Evolutionary conservation across 2,329 filamentous ascomycete genomes (phyloP), one percentile per base, ranked within the genome.

Genomic region (Diplodia intermedia): DNA sequence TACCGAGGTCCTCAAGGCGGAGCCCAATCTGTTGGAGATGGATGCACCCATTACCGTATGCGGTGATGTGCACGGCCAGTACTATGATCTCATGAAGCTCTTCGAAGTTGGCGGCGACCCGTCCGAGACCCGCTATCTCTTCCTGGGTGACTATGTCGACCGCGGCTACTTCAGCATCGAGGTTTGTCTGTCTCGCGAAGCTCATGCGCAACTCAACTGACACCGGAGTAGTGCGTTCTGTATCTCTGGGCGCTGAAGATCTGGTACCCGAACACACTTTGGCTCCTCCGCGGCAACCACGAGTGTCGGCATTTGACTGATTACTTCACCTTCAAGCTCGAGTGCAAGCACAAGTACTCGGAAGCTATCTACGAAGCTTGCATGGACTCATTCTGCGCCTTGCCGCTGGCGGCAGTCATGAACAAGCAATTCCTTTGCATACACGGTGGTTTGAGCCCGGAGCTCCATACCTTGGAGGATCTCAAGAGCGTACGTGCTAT

Each of bases 401-500:
- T 99, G 71, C 95, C 95, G 36, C 85, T 99, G 74, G 95, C 95
- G 68, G 95, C 95, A 33, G 90, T 99, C 73, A 99, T 99, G 95
- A 99, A 99, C 88, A 99, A 99, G 86, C 95, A 99, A 81, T 99
- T 99, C 81, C 84, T 99, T 73, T 99, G 95, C 79, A 98, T 99
- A 74, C 95, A 99, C 79, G 95, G 95, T 76, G 95, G 95, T 71
- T 84, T 99, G 73, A 97, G 94, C 79, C 95, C 95, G 7, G 95
- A 99, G 81, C 84, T 99, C 70, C 94, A 98, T 80, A 97, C 94
- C 4, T 85, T 99, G 66, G 95, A 99, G 73, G 95, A 99, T 75
- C 82, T 99, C 73, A 93, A 94, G 85, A 91, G 85, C 78, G 92
- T 95, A 82, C 73, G 91, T 82, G 66, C 52, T 29, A 52, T 11